Evolutionary conservation across 192 early-diverging fungal genomes (phyloP).

Genomic region (Dissophora globulifera): DNA sequence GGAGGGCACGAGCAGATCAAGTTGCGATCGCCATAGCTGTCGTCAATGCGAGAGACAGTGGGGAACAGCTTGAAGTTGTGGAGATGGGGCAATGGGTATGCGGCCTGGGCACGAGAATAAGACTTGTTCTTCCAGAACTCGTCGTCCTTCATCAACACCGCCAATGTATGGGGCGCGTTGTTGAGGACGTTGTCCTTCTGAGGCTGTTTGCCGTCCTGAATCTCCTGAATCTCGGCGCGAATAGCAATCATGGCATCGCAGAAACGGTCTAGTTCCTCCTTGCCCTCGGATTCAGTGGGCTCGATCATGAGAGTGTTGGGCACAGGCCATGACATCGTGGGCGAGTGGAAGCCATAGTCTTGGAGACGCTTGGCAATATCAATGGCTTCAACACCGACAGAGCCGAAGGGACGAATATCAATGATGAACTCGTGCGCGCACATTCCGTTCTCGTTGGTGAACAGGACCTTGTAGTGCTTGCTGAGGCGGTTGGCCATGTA

Average conservation of each 20-base stretch:
- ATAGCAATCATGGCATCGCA: constrained; percentile 98
- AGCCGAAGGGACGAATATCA: constrained; percentile 91
- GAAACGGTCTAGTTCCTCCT: constrained; percentile 95
- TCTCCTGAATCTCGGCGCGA: constrained; percentile 88
- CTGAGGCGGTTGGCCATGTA: constrained; percentile 95
- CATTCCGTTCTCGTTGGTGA: constrained; percentile 91
- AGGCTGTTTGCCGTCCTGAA: constrained; percentile 89
- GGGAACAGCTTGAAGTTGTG: constrained; percentile 98
- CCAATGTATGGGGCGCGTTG: constrained; percentile 90
- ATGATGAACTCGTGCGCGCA: constrained; percentile 99
- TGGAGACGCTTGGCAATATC: constrained; percentile 99
- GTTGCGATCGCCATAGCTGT: constrained; percentile 95
- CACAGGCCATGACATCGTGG: constrained; percentile 99
- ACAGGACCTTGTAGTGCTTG: constrained; percentile 93
- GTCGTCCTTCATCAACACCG: constrained; percentile 77
- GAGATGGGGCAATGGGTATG: constrained; percentile 87
- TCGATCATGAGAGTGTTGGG: constrained; percentile 99
- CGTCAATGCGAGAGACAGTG: constrained; percentile 90
- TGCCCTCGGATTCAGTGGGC: constrained; percentile 97
- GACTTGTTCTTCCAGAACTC: constrained; percentile 80
- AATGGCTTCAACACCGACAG: constrained; percentile 88
- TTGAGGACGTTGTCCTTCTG: constrained; percentile 87
- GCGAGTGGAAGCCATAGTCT: constrained; percentile 99
- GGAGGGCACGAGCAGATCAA: constrained; percentile 97
- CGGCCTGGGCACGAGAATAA: constrained; percentile 89